Evolutionary conservation across 1,139 yeast genomes (phyloP), one percentile per base, ranked within the genome.

Genomic region (Starmera stellimalicola): DNA sequence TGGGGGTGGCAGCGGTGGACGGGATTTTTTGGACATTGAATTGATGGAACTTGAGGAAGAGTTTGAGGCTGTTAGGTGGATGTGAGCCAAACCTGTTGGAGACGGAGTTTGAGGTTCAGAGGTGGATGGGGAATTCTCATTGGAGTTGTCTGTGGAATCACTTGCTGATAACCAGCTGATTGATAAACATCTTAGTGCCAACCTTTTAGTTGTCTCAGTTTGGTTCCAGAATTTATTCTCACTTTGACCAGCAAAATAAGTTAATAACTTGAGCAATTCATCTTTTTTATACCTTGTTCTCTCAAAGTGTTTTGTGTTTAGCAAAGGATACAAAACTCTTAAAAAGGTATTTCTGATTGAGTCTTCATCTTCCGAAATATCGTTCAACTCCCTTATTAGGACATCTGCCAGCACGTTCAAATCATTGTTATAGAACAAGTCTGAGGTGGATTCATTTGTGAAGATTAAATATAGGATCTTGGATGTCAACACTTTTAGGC

Each of bases 391-490:
- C 37, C 97, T 62, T 5, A 87, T 67, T 35, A 88, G 66, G 7
- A 91, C 85, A 45, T 87, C 95, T n/a, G 82, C 75, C 39, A 91
- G 67, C 6, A 91, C 94, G 48, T 80, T 76, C 38, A 88, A 60
- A 54, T 91, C 98, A 50, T 91, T 91, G 40, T 83, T 63, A 52
- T 91, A 91, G 34, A 82, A 71, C 46, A 55, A 50, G 34, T 80
- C 82, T 27, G 74, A 63, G 0, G 91, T 77, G 33, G 63, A 62
- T 1, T 76, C 65, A 10, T 81, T 73, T 4, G 91, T 77, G 56
- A 88, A 76, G 1, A 87, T 69, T 37, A 83, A 58, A 53, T 83
- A 85, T 11, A 88, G 59, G 37, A 85, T 66, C 54, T 87, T 88
- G 47, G 88, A 65, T 47, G 83, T 82, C 61, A 87, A 70, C 7